Evolutionary conservation across 805 yeast genomes (phyloP).

Genomic region (Jamesozyma piceae): DNA sequence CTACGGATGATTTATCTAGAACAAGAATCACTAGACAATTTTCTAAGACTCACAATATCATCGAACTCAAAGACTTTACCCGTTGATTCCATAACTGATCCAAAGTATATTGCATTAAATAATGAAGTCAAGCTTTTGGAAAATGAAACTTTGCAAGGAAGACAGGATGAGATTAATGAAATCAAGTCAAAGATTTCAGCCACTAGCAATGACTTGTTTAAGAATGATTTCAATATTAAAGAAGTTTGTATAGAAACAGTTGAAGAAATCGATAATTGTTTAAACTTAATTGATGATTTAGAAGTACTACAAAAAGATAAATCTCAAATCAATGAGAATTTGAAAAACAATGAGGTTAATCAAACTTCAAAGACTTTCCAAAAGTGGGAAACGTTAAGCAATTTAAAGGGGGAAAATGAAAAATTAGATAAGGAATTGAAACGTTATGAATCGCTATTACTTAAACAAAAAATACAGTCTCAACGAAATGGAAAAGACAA

Average conservation of each 20-base stretch:
- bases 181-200: conserved; percentile 12
- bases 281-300: conserved; percentile 14
- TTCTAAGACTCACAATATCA: conserved; percentile 24
- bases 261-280: conserved; percentile 21
- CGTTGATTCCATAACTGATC: conserved; percentile 19
- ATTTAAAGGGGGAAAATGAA: conserved; percentile 1
- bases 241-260: conserved; percentile 17
- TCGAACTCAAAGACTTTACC: conserved; percentile 12
- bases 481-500: not conserved
- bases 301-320: conserved; percentile 11
- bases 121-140: conserved; percentile 16
- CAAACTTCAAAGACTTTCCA: conserved; percentile 4
- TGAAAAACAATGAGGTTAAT: conserved; percentile 3
- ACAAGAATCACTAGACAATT: conserved; percentile 27
- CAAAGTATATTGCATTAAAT: conserved; percentile 14
- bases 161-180: conserved; percentile 15
- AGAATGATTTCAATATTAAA: conserved; percentile 15
- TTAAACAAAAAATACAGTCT: not conserved
- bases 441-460: conserved; percentile 3
- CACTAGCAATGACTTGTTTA: conserved; percentile 12
- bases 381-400: conserved; percentile 9
- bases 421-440: conserved; percentile 4
- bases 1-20: conserved; percentile 23
- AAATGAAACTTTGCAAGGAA: conserved; percentile 11
- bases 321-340: conserved; percentile 3